These are phyloP conservation scores for Xylariales sp. DNA, from an alignment of 2,329 filamentous ascomycete species.

Conservation along the genomic window DNA sequence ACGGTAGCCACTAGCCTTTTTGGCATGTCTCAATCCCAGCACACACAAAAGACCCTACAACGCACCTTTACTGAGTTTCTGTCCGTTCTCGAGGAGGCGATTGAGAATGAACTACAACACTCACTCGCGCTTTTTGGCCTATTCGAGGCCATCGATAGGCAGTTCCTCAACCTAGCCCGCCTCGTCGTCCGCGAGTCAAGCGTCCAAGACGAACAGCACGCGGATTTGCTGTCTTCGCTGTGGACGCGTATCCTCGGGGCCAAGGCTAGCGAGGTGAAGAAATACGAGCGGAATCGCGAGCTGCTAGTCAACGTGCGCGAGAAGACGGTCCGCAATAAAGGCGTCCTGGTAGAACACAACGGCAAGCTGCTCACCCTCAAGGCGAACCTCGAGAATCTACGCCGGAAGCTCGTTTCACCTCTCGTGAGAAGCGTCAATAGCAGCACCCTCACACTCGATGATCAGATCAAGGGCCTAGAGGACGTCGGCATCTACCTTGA, in stretches of 20 bases:
- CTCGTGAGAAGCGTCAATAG: constrained; percentile 77
- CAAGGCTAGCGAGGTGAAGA: constrained; percentile 79
- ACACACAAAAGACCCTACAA: constrained; percentile 82
- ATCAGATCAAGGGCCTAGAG: constrained; percentile 86
- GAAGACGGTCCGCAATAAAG: constrained; percentile 88
- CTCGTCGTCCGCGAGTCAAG: constrained; percentile 86
- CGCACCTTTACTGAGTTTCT: constrained; percentile 91
- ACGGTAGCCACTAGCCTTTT: constrained; percentile 77
- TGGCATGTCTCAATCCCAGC: constrained; percentile 82
- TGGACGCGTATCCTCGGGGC: constrained; percentile 88
- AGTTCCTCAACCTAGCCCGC: constrained; percentile 89
- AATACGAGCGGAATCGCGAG: constrained; percentile 90
- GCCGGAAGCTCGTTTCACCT: constrained; percentile 85
- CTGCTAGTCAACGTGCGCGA: constrained; percentile 82
- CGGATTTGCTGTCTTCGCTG: constrained; percentile 82
- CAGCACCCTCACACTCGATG: constrained; percentile 80
- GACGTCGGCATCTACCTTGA: constrained; percentile 83
- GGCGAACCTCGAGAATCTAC: constrained; percentile 84
- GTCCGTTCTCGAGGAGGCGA: constrained; percentile 86
- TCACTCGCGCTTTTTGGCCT: constrained; percentile 83
- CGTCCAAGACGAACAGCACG: constrained; percentile 81
- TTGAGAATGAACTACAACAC: constrained; percentile 84
- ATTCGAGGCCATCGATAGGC: constrained; percentile 91
- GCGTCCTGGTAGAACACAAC: constrained; percentile 86
- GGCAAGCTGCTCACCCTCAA: constrained; percentile 85